Conservation (phyloP, 371 early-diverging fungal genomes). For the Rhizopus stolonifer region DNA sequence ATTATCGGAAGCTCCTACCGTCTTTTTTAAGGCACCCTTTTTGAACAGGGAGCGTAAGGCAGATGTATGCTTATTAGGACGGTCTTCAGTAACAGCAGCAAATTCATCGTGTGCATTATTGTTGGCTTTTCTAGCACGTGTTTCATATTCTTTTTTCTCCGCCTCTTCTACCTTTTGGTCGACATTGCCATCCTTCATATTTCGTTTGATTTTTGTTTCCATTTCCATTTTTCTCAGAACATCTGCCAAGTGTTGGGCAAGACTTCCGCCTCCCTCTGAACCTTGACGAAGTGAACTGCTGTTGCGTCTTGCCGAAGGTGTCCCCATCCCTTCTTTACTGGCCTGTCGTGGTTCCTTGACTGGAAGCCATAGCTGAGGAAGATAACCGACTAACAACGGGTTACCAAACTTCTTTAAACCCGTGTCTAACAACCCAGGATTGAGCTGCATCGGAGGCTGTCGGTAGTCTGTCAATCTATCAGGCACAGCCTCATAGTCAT, state of each 20-base stretch:
- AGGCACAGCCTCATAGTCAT: slow-evolving; percentile 66
- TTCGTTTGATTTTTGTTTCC: background rate
- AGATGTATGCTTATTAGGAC: too few relatives aligned
- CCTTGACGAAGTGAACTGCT: background rate
- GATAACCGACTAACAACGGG: slow-evolving; percentile 64
- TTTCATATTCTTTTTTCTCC: too few relatives aligned
- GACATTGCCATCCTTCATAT: background rate
- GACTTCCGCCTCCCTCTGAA: slow-evolving; percentile 13
- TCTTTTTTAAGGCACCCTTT: too few relatives aligned
- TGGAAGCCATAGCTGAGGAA: slow-evolving; percentile 80
- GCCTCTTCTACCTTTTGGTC: background rate
- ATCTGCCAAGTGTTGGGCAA: slow-evolving; percentile 29
- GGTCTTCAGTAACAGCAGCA: too few relatives aligned
- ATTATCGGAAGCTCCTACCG: too few relatives aligned
- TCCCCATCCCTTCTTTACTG: slow-evolving; percentile 10
- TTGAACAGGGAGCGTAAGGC: too few relatives aligned
- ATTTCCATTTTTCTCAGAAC: slow-evolving; percentile 30
- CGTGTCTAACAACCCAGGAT: slow-evolving; percentile 71
- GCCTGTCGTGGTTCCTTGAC: slow-evolving; percentile 24
- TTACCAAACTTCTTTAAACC: slow-evolving; percentile 66
- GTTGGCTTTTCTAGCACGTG: too few relatives aligned
- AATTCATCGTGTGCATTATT: too few relatives aligned
- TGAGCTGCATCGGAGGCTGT: slow-evolving; percentile 73
- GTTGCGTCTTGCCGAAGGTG: background rate
- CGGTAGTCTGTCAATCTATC: slow-evolving; percentile 58